These are phyloP conservation scores for Corynespora cassiicola DNA, from an alignment of 2,329 filamentous ascomycete genomes.

Conservation along the genomic window DNA sequence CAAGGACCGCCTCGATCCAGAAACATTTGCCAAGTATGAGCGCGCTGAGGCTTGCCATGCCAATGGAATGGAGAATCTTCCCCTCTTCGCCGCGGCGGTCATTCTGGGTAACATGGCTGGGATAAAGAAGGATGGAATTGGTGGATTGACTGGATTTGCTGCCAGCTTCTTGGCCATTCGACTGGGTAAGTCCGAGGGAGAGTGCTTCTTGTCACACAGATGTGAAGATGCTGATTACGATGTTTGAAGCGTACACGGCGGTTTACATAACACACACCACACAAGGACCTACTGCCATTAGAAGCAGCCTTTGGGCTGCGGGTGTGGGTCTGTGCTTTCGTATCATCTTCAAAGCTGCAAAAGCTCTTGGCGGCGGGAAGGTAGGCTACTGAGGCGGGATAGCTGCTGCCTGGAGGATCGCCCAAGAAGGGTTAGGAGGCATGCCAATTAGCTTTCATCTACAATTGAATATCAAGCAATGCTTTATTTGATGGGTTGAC, in stretches of 20 bases:
- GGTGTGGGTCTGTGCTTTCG: constrained; percentile 27
- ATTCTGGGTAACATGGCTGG: constrained; percentile 52
- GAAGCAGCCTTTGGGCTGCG: constrained; percentile 27
- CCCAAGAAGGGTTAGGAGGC: too few relatives aligned
- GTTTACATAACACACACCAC: constrained; percentile 43
- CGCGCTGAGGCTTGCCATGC: constrained; percentile 53
- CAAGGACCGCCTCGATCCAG: constrained; percentile 44
- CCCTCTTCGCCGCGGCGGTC: constrained; percentile 53
- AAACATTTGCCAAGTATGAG: constrained; percentile 50
- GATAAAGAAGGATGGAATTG: constrained; percentile 28
- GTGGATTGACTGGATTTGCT: constrained; percentile 44
- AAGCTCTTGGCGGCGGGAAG: constrained; percentile 20
- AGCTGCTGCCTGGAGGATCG: too few relatives aligned
- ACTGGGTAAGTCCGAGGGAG: too few relatives aligned
- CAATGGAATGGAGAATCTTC: constrained; percentile 56
- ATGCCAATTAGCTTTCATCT: too few relatives aligned
- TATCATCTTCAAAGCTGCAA: constrained; percentile 28
- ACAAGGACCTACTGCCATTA: constrained; percentile 21
- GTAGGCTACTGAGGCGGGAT: too few relatives aligned
- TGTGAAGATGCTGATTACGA: too few relatives aligned
- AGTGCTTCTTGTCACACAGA: too few relatives aligned
- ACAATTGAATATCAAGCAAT: too few relatives aligned
- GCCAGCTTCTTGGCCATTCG: constrained; percentile 45
- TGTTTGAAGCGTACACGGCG: constrained; percentile 46
- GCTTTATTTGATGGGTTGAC: too few relatives aligned